Conservation (phyloP, 192 early-diverging fungal species). For the Entomortierella chlamydospora region DNA sequence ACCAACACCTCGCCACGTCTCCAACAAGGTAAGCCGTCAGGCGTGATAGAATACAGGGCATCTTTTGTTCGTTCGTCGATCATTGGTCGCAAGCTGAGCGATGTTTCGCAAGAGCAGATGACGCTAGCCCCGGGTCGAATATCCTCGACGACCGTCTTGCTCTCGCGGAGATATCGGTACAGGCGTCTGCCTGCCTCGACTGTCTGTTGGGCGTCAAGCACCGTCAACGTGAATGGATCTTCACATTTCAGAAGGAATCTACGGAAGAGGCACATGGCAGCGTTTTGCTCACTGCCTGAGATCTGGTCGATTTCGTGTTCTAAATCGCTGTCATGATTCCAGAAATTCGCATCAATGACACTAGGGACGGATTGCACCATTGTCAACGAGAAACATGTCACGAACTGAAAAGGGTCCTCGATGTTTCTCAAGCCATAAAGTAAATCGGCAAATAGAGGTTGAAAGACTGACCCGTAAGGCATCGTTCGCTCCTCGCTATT, state of each 20-base stretch:
- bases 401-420: conserved; percentile 4
- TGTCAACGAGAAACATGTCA: conserved; percentile 9
- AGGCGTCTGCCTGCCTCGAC: conserved; percentile 4
- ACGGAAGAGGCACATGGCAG: conserved; percentile 14
- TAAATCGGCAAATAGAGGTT: conserved; percentile 5
- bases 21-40: conserved; percentile 4
- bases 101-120: conserved; percentile 9
- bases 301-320: conserved; percentile 15
- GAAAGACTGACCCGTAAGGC: conserved; percentile 7
- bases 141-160: neutral
- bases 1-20: conserved; percentile 1
- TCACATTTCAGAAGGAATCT: conserved; percentile 4
- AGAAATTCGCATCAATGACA: conserved; percentile 13
- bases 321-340: conserved; percentile 11
- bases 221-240: conserved; percentile 11
- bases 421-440: conserved; percentile 1
- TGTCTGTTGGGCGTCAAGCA: conserved; percentile 4
- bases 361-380: conserved; percentile 1
- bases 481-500: conserved; percentile 3
- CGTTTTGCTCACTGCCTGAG: conserved; percentile 11
- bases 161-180: conserved; percentile 13
- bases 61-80: neutral
- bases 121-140: neutral
- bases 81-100: conserved; percentile 2
- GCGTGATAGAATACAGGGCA: conserved; percentile 4